Evolutionary conservation across 2,329 filamentous ascomycete species (phyloP).

Genomic region (Endoconidiophora laricicola): DNA sequence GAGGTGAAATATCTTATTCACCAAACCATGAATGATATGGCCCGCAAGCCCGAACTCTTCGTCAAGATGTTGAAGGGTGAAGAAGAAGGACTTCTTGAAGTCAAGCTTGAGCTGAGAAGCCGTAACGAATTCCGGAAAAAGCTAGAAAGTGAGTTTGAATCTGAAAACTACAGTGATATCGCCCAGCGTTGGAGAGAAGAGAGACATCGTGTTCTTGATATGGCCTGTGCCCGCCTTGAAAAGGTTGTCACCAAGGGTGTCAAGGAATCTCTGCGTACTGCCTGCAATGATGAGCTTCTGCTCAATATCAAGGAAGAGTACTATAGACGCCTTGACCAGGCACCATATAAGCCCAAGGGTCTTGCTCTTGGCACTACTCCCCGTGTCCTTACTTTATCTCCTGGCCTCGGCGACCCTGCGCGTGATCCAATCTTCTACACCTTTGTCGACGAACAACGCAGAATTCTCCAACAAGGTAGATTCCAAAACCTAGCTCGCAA

Average conservation of each 20-base stretch:
- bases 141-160: slow-evolving; percentile 71
- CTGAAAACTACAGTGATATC: slow-evolving; percentile 86
- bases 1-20: slow-evolving; percentile 94
- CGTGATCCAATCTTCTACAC: slow-evolving; percentile 80
- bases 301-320: slow-evolving; percentile 79
- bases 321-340: slow-evolving; percentile 79
- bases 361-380: slow-evolving; percentile 79
- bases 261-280: slow-evolving; percentile 83
- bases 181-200: slow-evolving; percentile 91
- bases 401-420: slow-evolving; percentile 55
- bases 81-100: slow-evolving; percentile 79
- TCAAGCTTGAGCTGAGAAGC: slow-evolving; percentile 61
- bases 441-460: slow-evolving; percentile 83
- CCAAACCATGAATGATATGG: slow-evolving; percentile 68
- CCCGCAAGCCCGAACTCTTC: slow-evolving; percentile 73
- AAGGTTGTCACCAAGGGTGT: slow-evolving; percentile 76
- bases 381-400: slow-evolving; percentile 72
- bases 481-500: slow-evolving; percentile 61
- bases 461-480: slow-evolving; percentile 76
- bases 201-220: slow-evolving; percentile 67
- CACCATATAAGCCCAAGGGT: slow-evolving; percentile 86
- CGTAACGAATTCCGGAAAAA: slow-evolving; percentile 60
- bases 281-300: slow-evolving; percentile 86
- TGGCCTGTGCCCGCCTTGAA: slow-evolving; percentile 67
- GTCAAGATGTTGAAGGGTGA: slow-evolving; percentile 96